phyloP scores from a whole-genome alignment of 805 yeast genomes.

The Hanseniaspora occidentalis region DNA sequence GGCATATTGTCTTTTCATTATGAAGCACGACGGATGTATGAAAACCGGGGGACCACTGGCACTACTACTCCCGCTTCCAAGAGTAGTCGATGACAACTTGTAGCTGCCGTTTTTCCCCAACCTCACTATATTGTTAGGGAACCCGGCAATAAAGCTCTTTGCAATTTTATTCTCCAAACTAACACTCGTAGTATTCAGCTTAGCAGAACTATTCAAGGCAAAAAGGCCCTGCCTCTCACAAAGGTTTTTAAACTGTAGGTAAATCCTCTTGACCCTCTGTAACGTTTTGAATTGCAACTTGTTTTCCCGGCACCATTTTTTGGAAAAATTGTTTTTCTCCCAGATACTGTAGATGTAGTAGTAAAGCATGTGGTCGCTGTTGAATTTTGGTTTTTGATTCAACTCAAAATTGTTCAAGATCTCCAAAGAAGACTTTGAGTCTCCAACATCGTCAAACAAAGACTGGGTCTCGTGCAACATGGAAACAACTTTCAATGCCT shows the following conservation, averaged over 20 bases:
- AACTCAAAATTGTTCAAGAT: conserved; percentile 9
- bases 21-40: conserved; percentile 23
- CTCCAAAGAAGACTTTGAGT: conserved; percentile 15
- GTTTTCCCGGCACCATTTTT: conserved; percentile 77
- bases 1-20: conserved; percentile 32
- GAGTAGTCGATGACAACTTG: conserved; percentile 13
- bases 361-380: conserved; percentile 67
- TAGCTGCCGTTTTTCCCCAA: conserved; percentile 18
- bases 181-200: conserved; percentile 12
- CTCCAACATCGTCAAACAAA: conserved; percentile 5
- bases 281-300: conserved; percentile 67
- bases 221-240: conserved; percentile 31
- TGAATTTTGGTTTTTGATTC: conserved; percentile 35
- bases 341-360: conserved; percentile 70
- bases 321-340: conserved; percentile 53
- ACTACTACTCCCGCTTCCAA: background rate
- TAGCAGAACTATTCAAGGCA: conserved; percentile 21
- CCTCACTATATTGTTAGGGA: conserved; percentile 22
- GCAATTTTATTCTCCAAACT: conserved; percentile 11
- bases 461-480: conserved; percentile 68
- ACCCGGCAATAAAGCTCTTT: conserved; percentile 21
- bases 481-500: conserved; percentile 61
- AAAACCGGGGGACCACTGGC: background rate
- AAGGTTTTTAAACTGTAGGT: conserved; percentile 49
- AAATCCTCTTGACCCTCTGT: conserved; percentile 52